Conservation (phyloP, 148 eudicot genomes). For the Suaeda aralocaspica region DNA sequence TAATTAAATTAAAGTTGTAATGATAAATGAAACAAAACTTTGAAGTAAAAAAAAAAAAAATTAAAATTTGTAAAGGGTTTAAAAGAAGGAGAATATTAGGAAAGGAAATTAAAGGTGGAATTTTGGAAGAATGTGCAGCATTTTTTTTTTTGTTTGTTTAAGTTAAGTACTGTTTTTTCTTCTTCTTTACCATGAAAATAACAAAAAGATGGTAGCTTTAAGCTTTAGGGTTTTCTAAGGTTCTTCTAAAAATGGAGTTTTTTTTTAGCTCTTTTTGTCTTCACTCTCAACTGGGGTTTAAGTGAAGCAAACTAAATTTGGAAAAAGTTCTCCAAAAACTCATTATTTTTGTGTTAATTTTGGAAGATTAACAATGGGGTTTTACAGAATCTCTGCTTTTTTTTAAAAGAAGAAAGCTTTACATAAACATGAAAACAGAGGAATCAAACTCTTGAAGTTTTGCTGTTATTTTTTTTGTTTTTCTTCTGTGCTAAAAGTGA, state of each 20-base stretch:
- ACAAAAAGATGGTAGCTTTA: constrained; percentile 26
- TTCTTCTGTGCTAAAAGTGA: neutral
- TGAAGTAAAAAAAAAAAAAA: neutral
- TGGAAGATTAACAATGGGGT: constrained; percentile 5
- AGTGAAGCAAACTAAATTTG: constrained; percentile 20
- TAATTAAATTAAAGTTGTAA: neutral
- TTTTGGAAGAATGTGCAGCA: constrained; percentile 25
- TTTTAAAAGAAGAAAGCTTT: neutral
- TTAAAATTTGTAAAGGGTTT: constrained; percentile 9
- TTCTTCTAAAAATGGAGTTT: constrained; percentile 22
- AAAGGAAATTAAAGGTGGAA: constrained; percentile 30
- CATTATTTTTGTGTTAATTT: constrained; percentile 20
- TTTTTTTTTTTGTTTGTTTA: no score
- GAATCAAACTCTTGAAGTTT: neutral
- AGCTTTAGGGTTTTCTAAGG: constrained; percentile 16
- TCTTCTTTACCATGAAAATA: constrained; percentile 29
- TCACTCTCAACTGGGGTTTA: constrained; percentile 23
- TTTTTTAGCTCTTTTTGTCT: neutral
- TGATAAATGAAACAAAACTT: neutral
- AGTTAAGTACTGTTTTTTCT: constrained; percentile 23
- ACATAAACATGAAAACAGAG: constrained; percentile 8
- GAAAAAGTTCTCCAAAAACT: constrained; percentile 27
- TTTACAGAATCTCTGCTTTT: neutral
- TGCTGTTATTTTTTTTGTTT: neutral
- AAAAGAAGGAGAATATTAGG: constrained; percentile 12